Base-by-base conservation (phyloP, 2,329 filamentous ascomycete genomes). In the Verruconis gallopava region DNA sequence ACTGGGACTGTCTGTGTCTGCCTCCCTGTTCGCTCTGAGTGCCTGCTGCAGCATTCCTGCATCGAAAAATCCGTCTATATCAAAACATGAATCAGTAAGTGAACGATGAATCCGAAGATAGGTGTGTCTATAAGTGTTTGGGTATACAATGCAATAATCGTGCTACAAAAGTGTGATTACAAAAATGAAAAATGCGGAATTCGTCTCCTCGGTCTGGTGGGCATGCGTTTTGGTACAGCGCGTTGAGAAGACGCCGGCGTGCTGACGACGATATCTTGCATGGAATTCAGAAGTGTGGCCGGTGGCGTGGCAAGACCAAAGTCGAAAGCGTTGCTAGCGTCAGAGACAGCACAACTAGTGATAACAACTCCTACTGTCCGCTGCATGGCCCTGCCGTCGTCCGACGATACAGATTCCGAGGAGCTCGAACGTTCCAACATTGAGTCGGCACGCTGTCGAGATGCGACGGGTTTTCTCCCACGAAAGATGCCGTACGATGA, bases 41-140 rank as follows among this genome's bases (percentile, higher is more conserved):
- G 86, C 85, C 58, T 93, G 84, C 18, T 91, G 69, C 4, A 95
- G 73, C 85, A 95, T 93, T 12, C 89, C 89, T 1, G 89, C 86
- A 58, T 96, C 89, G 63, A 96, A 96, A 69, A 96, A 95, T 21
- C 89, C 89, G 68, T 95, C 88, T 94, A 56, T 30, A 30, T 30
- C 25, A n/a, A 21, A 42, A 47, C 47, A 50, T 48, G 47, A 39
- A 38, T 40, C 6, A 49, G 30, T 45, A 30, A 9, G n/a, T 30
- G 25, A 9, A 9, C n/a, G n/a, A n/a, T n/a, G n/a, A n/a, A n/a
- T n/a, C n/a, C n/a, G n/a, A n/a, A n/a, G n/a, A n/a, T n/a, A n/a
- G n/a, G n/a, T n/a, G n/a, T n/a, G n/a, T n/a, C n/a, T n/a, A n/a
- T n/a, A n/a, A n/a, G n/a, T n/a, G n/a, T n/a, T n/a, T n/a, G n/a